Evolutionary conservation across 768 basidiomycete genomes (phyloP).

Genomic region (Mycena rebaudengoi): DNA sequence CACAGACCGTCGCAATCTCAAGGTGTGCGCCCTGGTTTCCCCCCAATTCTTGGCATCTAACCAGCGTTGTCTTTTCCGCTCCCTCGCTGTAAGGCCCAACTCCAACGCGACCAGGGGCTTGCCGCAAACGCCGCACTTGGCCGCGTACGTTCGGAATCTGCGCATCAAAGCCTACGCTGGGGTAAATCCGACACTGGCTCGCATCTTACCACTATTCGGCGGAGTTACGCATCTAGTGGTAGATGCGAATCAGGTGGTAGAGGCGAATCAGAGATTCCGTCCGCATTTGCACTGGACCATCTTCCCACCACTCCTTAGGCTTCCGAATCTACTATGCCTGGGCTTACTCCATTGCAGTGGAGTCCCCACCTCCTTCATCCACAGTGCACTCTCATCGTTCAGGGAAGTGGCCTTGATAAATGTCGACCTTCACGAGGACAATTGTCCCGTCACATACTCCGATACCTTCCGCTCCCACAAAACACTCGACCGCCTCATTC

Average conservation of each 20-base stretch:
- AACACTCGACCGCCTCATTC: conserved; percentile 24
- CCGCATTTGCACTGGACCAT: not conserved
- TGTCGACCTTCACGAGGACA: not conserved
- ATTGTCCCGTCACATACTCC: conserved; percentile 3
- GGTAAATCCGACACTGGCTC: not conserved
- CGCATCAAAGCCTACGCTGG: not conserved
- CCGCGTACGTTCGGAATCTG: not conserved
- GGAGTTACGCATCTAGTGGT: not conserved
- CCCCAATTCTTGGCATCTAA: not conserved
- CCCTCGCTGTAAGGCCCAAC: not conserved
- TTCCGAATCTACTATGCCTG: not conserved
- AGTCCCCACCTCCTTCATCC: not conserved
- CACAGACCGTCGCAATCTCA: not conserved
- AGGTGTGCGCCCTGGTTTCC: not conserved
- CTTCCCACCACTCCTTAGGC: not conserved
- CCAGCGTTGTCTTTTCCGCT: not conserved
- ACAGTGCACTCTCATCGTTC: not conserved
- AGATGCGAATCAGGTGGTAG: not conserved
- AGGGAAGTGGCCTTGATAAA: not conserved
- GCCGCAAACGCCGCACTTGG: not conserved
- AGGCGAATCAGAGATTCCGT: no score
- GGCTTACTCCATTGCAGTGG: not conserved
- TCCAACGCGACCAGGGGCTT: not conserved
- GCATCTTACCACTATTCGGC: not conserved
- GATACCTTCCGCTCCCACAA: no score